These are phyloP conservation scores for Colletotrichum salicis DNA, from an alignment of 2,329 filamentous ascomycete species.

Conservation along the genomic window DNA sequence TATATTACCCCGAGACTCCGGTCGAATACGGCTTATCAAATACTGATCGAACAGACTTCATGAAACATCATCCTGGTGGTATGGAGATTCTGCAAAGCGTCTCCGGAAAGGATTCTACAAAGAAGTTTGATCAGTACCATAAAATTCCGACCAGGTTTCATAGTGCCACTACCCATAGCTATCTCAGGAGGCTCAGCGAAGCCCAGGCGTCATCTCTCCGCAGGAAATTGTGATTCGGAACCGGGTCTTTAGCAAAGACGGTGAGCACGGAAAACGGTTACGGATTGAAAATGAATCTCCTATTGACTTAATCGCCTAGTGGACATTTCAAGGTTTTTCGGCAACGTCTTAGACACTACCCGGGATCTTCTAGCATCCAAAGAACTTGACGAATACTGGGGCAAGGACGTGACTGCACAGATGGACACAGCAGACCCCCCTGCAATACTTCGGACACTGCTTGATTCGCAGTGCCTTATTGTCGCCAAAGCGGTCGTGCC, in stretches of 20 bases:
- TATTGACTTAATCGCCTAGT: background rate
- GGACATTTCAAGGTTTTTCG: background rate
- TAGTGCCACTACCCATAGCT: background rate
- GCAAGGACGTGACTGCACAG: background rate
- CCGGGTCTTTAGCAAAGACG: background rate
- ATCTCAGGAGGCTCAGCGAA: background rate
- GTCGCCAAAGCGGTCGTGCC: background rate
- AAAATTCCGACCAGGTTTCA: background rate
- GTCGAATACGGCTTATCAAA: background rate
- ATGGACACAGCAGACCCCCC: background rate
- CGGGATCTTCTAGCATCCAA: background rate
- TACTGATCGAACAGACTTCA: background rate
- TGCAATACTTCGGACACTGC: background rate
- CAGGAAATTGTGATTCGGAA: background rate
- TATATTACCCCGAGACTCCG: background rate
- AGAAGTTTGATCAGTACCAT: background rate
- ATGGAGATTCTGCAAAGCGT: background rate
- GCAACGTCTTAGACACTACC: no score
- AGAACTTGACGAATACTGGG: background rate
- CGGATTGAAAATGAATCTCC: background rate
- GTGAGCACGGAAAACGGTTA: background rate
- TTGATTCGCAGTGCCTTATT: background rate
- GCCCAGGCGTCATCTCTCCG: background rate
- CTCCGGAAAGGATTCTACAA: no score
- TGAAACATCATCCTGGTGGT: background rate